Evolutionary conservation across 2,329 filamentous ascomycete species (phyloP).

Genomic region (Fusarium torreyae): DNA sequence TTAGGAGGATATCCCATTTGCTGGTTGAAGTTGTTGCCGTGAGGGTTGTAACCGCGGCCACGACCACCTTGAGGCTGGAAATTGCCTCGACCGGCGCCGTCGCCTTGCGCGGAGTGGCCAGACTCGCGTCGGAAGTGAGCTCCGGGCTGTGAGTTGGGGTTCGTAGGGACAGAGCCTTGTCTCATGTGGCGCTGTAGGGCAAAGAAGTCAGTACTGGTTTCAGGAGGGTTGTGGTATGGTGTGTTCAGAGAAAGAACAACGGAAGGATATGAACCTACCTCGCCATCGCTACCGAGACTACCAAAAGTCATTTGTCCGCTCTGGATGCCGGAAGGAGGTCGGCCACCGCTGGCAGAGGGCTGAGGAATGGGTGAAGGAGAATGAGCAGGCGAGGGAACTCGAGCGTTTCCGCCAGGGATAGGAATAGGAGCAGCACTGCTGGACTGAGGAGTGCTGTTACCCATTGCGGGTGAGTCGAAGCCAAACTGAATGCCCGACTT

Average conservation of each 20-base stretch:
- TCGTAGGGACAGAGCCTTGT: conserved; percentile 74
- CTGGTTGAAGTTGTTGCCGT: conserved; percentile 61
- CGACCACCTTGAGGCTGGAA: conserved; percentile 65
- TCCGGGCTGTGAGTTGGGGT: conserved; percentile 74
- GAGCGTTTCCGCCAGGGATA: conserved; percentile 76
- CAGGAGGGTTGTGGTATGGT: background rate
- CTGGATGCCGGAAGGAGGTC: conserved; percentile 83
- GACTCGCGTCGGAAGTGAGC: conserved; percentile 88
- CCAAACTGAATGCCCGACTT: conserved; percentile 85
- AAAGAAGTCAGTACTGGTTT: conserved; percentile 44
- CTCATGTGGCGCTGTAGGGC: conserved; percentile 75
- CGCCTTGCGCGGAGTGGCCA: conserved; percentile 80
- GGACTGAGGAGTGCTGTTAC: conserved; percentile 76
- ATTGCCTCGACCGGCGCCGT: conserved; percentile 68
- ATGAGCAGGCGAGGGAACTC: conserved; percentile 85
- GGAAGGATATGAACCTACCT: conserved; percentile 67
- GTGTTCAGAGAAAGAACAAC: conserved; percentile 14
- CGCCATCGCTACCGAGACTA: conserved; percentile 84
- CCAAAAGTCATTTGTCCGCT: conserved; percentile 83
- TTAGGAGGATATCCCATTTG: conserved; percentile 62
- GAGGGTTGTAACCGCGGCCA: conserved; percentile 65
- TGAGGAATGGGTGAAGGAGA: conserved; percentile 96
- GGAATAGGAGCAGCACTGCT: conserved; percentile 69
- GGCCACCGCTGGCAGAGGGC: conserved; percentile 85
- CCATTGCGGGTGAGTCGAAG: conserved; percentile 78